phyloP scores from a whole-genome alignment of 2,329 filamentous ascomycete species.

The Fusarium hostae region DNA sequence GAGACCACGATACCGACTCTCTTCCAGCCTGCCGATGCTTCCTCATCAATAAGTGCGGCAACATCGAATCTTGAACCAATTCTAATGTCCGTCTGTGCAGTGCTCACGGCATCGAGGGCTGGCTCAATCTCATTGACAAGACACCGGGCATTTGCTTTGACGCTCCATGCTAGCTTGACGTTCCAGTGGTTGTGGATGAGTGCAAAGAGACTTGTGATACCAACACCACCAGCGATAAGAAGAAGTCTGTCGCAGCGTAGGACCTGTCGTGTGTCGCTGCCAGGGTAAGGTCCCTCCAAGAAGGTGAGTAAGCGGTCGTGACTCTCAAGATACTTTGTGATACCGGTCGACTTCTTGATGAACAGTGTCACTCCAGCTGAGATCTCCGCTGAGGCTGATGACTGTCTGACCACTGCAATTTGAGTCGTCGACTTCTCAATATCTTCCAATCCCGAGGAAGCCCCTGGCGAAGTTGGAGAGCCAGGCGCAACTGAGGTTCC shows the following conservation, averaged over 20 bases:
- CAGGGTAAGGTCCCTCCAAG: constrained; percentile 2
- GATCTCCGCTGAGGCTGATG: neutral
- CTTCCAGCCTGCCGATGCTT: constrained; percentile 9
- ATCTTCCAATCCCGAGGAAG: neutral
- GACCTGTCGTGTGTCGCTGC: neutral
- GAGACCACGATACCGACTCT: constrained; percentile 16
- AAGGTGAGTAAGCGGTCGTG: constrained; percentile 9
- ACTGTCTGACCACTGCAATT: neutral
- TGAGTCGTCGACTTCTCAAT: neutral
- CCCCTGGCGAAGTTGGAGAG: neutral
- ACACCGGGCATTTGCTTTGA: constrained; percentile 5
- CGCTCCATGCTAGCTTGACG: constrained; percentile 4
- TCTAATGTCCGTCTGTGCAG: neutral
- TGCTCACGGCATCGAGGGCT: neutral
- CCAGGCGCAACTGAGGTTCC: neutral
- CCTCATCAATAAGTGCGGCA: neutral
- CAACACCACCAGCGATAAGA: constrained; percentile 12
- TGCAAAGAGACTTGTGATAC: neutral
- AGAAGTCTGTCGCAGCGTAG: constrained; percentile 13
- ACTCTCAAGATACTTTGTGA: constrained; percentile 6
- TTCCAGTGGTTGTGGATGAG: constrained; percentile 17
- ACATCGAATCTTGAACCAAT: constrained; percentile 7
- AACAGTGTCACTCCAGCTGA: constrained; percentile 5
- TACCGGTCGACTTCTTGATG: constrained; percentile 10
- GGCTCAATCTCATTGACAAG: constrained; percentile 14